Evolutionary conservation across 192 early-diverging fungal genomes (phyloP).

Genomic region (Chytriomyces sp.): DNA sequence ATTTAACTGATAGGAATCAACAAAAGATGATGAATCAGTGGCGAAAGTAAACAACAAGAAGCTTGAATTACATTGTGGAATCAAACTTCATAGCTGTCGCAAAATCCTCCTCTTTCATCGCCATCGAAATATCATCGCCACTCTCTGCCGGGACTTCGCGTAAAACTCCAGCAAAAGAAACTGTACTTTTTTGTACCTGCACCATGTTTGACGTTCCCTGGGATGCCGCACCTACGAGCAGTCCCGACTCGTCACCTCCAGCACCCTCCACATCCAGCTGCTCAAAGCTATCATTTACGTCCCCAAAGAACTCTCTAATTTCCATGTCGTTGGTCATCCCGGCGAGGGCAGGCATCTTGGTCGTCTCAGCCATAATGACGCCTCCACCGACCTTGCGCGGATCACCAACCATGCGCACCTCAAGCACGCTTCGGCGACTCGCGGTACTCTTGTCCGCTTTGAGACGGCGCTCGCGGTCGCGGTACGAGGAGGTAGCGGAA

Average conservation of each 20-base stretch:
- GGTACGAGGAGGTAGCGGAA: slow-evolving; percentile 27
- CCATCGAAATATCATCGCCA: too few relatives aligned
- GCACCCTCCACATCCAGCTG: neutral
- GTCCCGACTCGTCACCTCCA: slow-evolving; percentile 5
- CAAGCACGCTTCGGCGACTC: neutral
- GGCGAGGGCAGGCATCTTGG: neutral
- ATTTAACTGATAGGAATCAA: too few relatives aligned
- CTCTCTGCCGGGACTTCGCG: too few relatives aligned
- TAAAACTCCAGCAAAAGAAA: neutral
- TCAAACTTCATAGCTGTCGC: too few relatives aligned
- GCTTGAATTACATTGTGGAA: too few relatives aligned
- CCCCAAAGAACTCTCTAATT: slow-evolving; percentile 24
- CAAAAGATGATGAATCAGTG: too few relatives aligned
- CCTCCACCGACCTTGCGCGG: slow-evolving; percentile 17
- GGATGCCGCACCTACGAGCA: neutral
- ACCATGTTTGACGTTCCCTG: neutral
- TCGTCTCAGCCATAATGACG: neutral
- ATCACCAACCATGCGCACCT: slow-evolving; percentile 21
- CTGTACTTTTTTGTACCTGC: neutral
- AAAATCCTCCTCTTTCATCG: too few relatives aligned
- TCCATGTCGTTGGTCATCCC: slow-evolving; percentile 3
- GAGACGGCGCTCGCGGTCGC: neutral
- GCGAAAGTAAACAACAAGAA: too few relatives aligned
- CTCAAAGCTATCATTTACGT: slow-evolving; percentile 24
- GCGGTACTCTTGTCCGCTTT: neutral